phyloP scores from a whole-genome alignment of 176 grass and related monocot species.

The Musa beccarii region DNA sequence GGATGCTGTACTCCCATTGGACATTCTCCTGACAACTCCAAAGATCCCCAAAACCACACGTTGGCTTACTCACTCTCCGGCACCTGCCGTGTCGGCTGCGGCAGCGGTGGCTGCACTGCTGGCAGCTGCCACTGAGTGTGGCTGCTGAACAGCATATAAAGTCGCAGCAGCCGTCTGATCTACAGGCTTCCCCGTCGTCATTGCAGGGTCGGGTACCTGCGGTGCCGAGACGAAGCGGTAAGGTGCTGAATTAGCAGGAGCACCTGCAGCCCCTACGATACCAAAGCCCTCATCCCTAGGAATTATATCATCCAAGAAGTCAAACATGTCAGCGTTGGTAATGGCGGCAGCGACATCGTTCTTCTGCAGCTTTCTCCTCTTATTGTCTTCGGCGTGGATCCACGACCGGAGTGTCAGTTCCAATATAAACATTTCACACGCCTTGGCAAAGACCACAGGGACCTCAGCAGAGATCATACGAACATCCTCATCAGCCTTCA shows the following conservation, averaged over 20 bases:
- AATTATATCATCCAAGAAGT: background rate
- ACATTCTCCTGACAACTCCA: background rate
- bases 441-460: background rate
- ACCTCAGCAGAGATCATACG: background rate
- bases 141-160: constrained; percentile 28
- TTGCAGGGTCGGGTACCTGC: background rate
- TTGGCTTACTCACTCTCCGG: background rate
- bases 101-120: background rate
- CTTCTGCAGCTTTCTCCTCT: background rate
- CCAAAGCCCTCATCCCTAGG: background rate
- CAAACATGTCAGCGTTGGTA: background rate
- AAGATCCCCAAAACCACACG: background rate
- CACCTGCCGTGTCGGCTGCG: background rate
- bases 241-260: background rate
- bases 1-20: background rate
- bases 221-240: background rate
- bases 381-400: background rate
- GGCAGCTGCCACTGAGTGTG: constrained; percentile 29
- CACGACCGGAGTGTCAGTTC: background rate
- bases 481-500: background rate
- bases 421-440: background rate
- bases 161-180: background rate
- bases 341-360: background rate
- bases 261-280: background rate
- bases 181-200: background rate